Base-by-base conservation (phyloP, 768 basidiomycete genomes). In the Kwoniella botswanensis region DNA sequence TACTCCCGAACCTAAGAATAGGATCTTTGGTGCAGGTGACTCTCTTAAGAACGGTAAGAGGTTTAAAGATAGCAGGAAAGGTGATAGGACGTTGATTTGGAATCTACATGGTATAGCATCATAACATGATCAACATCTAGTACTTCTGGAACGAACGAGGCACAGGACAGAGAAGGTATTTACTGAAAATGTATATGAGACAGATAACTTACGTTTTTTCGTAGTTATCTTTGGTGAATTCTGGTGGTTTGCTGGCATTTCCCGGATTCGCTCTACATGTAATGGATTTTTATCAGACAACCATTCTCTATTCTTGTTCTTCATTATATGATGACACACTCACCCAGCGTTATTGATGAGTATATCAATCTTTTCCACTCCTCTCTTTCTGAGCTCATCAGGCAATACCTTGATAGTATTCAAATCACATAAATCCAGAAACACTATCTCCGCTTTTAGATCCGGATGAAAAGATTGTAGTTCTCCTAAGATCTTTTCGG, bases 331-430 rank as follows among this genome's bases (percentile, higher is more conserved):
- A n/a, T 52, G 17, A n/a, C 24, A 9, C 10, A 70, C 73, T 60
- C 52, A 74, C 73, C 70, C 73, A 58, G 73, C 70, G 58, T 74
- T 74, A 43, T 74, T 74, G 29, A 74, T 65, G 15, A 74, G 50
- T 4, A 74, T 50, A 56, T 74, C 73, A 21, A 74, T 46, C 12
- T 57, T 63, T 2, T 61, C 43, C 7, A 61, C n/a, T 0, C 52
- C 63, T 21, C 65, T 46, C 21, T 71, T 24, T 22, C 52, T 24
- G 2, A 62, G 50, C 21, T 55, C n/a, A 2, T 57, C 24, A 10
- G 63, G 44, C 17, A 74, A 74, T 1, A 21, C 26, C 50, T 65
- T 68, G 26, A 74, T 63, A 50, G 57, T 70, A 17, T 46, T 41
- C 24, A 71, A 42, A 22, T 55, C 59, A 52, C 53, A 29, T 52